Base-by-base conservation (phyloP, 768 basidiomycete species). In the Rhodocollybia butyracea region DNA sequence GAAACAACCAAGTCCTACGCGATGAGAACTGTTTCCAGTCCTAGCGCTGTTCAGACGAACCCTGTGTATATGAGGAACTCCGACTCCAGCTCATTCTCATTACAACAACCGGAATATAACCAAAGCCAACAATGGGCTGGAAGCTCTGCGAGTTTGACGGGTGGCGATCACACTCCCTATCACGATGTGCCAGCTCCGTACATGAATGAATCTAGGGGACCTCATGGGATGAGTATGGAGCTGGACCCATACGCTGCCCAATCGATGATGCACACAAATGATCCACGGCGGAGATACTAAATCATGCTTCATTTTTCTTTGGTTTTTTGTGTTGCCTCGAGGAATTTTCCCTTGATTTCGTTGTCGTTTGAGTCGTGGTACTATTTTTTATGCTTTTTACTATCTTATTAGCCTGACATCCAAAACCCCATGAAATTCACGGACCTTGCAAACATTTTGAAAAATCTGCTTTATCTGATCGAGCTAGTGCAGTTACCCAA, bases 51-150 rank as follows among this genome's bases (percentile, higher is more conserved):
- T 24, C n/a, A n/a, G n/a, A n/a, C n/a, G n/a, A 65, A 64, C 21
- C 68, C 55, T 27, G 60, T 59, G 40, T 60, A 68, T 53, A 60
- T 65, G 54, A 71, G 83, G 34, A 69, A 69, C 70, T 84, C 85
- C 59, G 82, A 86, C 71, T 83, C 84, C 62, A 85, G 83, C 58
- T 79, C 85, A 32, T 89, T 89, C 63, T 88, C 88, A 17, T 67
- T 90, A 62, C 80, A 82, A 60, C 85, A 86, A 65, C n/a, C n/a
- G n/a, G 80, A 78, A 52, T 54, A 26, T 61, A 84, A 81, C 62
- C 61, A 73, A 51, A 82, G 78, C 60, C 75, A 74, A 60, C 75
- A 77, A 45, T 86, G 84, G 84, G 82, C 82, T 60, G 73, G 74
- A 45, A 87, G 85, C 64, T 74, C 66, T 19, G 58, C 64, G 57